Evolutionary conservation across 2,329 filamentous ascomycete species (phyloP).

Genomic region (Phialocephala sp.): DNA sequence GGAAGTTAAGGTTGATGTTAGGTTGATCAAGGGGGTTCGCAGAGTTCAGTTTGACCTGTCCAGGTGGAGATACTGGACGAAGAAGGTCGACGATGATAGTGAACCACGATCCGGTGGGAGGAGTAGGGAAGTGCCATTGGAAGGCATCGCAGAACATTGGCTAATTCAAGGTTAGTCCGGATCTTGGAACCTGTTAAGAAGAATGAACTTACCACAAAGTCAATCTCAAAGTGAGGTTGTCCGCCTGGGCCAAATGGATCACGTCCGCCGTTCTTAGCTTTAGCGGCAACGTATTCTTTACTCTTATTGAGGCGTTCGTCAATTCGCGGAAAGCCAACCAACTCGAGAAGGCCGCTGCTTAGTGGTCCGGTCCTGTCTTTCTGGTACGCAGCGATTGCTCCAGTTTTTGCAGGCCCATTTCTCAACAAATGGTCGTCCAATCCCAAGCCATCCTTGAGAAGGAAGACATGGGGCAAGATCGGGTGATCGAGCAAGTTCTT

Average conservation of each 20-base stretch:
- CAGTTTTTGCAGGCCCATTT: conserved; percentile 45
- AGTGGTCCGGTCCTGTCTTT: conserved; percentile 49
- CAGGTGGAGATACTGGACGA: conserved; percentile 51
- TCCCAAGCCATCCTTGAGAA: conserved; percentile 48
- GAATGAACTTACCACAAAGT: conserved; percentile 53
- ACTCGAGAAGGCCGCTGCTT: conserved; percentile 51
- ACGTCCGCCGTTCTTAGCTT: conserved; percentile 46
- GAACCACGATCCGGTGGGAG: conserved; percentile 54
- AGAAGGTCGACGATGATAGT: conserved; percentile 61
- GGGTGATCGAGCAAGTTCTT: conserved; percentile 59
- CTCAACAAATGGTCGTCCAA: conserved; percentile 48
- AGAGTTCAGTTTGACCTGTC: conserved; percentile 49
- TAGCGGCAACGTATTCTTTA: conserved; percentile 52
- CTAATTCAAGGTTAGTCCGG: conserved; percentile 21
- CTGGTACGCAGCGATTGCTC: conserved; percentile 47
- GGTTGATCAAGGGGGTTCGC: conserved; percentile 64
- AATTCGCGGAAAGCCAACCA: conserved; percentile 63
- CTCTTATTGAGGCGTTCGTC: conserved; percentile 58
- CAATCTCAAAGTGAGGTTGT: conserved; percentile 66
- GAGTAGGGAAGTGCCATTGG: conserved; percentile 54
- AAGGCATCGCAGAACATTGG: conserved; percentile 58
- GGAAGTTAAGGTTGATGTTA: conserved; percentile 41
- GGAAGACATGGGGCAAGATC: conserved; percentile 47
- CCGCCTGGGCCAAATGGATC: conserved; percentile 62
- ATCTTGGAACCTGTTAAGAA: background rate